A percentile compares a stretch with the other conserved stretches of the same genome.
Conservation (phyloP, 2,329 filamentous ascomycete genomes). For the Coniochaeta sp. region DNA sequence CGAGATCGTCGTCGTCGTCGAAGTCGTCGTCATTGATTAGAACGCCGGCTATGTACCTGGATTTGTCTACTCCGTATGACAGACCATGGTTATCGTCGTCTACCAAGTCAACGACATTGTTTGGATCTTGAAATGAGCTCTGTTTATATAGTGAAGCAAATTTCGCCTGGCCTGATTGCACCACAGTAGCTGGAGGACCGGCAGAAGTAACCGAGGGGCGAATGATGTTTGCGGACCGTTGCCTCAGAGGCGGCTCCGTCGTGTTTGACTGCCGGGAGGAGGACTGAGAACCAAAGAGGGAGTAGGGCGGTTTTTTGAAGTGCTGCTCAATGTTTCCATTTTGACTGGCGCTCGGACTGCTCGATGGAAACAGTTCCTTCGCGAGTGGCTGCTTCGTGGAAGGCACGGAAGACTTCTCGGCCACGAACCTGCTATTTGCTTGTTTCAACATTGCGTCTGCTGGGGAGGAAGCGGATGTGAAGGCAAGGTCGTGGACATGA, state of each 20-base stretch:
- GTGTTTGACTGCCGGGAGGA: constrained; percentile 15
- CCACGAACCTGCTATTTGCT: constrained; percentile 23
- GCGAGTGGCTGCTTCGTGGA: constrained; percentile 25
- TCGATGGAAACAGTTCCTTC: constrained; percentile 51
- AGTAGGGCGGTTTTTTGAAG: constrained; percentile 34
- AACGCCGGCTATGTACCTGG: constrained; percentile 25
- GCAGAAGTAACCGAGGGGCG: background rate
- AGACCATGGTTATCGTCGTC: constrained; percentile 16
- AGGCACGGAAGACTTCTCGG: constrained; percentile 25
- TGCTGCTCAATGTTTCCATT: constrained; percentile 43
- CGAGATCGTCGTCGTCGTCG: constrained; percentile 67
- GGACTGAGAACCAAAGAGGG: constrained; percentile 7
- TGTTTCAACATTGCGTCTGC: constrained; percentile 23
- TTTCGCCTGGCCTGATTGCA: constrained; percentile 14
- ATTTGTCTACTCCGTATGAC: constrained; percentile 10
- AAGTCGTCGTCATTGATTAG: constrained; percentile 78
- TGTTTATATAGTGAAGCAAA: constrained; percentile 36
- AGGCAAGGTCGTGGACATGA: constrained; percentile 4
- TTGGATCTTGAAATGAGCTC: constrained; percentile 40
- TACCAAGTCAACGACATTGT: constrained; percentile 28
- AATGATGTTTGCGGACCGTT: constrained; percentile 25
- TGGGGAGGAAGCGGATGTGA: background rate
- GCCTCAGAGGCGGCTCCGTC: constrained; percentile 18
- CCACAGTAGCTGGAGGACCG: constrained; percentile 7
- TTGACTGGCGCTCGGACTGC: constrained; percentile 36